Evolutionary conservation across 306 rosid species (phyloP).

Genomic region (Begonia masoniana): DNA sequence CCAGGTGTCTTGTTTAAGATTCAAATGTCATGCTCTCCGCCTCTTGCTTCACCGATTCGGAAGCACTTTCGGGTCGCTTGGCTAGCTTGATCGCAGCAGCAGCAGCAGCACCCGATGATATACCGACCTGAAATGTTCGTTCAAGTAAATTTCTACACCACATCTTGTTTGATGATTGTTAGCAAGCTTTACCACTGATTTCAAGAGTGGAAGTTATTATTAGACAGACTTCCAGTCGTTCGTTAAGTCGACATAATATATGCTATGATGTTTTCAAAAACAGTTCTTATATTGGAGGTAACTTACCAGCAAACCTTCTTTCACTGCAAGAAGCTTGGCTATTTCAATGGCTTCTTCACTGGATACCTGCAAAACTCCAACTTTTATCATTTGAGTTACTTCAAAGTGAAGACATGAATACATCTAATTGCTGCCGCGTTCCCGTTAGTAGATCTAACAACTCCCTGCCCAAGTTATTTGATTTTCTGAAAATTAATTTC

Average conservation of each 20-base stretch:
- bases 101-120: conserved; percentile 93
- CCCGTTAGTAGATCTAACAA: too few species aligned
- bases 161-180: conserved; percentile 15
- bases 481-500: too few species aligned
- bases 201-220: neutral
- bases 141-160: conserved; percentile 21
- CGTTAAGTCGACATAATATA: too few species aligned
- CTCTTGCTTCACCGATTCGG: conserved; percentile 54
- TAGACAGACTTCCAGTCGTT: too few species aligned
- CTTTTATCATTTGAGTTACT: too few species aligned
- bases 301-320: conserved; percentile 54
- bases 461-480: too few species aligned
- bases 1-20: conserved; percentile 4
- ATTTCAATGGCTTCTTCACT: conserved; percentile 87
- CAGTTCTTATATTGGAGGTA: neutral
- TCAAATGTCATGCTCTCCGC: conserved; percentile 52
- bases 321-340: conserved; percentile 73
- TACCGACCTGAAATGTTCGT: conserved; percentile 57
- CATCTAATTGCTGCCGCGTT: too few species aligned
- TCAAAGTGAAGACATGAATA: too few species aligned
- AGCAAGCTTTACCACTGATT: neutral
- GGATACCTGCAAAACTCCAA: conserved; percentile 34
- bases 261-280: neutral
- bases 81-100: conserved; percentile 84
- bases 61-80: conserved; percentile 65